Conservation (phyloP, 169 alveolate species). For the Plasmodium fragile region DNA sequence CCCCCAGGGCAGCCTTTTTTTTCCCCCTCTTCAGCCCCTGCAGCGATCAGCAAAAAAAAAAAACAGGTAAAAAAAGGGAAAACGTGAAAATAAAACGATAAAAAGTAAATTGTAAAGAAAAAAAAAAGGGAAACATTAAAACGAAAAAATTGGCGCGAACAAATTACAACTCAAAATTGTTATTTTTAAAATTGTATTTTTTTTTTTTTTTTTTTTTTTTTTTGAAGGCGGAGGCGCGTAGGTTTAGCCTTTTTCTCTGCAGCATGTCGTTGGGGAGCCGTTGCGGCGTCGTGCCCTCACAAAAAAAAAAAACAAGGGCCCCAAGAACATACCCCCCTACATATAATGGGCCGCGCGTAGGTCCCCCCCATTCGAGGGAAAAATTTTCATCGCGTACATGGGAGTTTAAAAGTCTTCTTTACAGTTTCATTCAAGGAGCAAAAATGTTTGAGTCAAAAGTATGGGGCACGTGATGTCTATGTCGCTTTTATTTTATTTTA, state of each 20-base stretch:
- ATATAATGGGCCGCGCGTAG: background rate
- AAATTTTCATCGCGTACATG: background rate
- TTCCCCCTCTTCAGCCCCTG: background rate
- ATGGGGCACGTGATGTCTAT: background rate
- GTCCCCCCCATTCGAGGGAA: background rate
- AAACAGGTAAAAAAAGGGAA: background rate
- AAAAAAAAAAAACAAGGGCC: background rate
- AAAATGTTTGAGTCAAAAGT: too few species aligned
- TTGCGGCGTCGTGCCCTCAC: background rate
- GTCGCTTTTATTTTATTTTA: background rate
- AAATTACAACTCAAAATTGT: background rate
- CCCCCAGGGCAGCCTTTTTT: background rate
- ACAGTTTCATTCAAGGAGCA: background rate
- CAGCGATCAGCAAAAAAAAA: background rate
- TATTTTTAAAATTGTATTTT: background rate
- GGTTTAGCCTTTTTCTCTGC: background rate
- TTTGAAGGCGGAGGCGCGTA: too few species aligned
- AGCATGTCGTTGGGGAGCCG: too few species aligned
- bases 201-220: too few species aligned
- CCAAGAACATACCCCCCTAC: background rate
- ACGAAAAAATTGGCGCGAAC: background rate
- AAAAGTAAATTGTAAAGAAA: background rate
- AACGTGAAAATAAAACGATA: background rate
- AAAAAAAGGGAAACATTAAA: background rate
- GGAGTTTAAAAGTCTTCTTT: background rate